Evolutionary conservation across 1,139 yeast species (phyloP), one percentile per base, ranked within the genome.

Genomic region (Taphrina sp.): DNA sequence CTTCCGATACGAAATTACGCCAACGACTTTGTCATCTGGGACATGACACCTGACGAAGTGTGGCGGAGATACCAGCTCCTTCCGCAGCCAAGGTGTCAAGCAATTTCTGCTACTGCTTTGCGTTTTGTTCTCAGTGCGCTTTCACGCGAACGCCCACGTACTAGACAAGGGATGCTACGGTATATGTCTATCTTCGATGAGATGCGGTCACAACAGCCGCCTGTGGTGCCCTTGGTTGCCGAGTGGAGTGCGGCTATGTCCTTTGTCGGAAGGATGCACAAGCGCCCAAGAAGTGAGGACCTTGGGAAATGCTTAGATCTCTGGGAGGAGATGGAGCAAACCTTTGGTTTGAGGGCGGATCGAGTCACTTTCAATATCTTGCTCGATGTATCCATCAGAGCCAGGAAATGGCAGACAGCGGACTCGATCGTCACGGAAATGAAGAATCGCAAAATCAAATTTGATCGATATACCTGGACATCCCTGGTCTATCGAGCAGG

Each of bases 301-400:
- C 17, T 53, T 2, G 34, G 38, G 24, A 16, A 17, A 2, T 39
- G 49, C 8, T 19, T 53, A 12, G 23, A 20, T 3, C n/a, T 53
- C 10, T 53, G 57, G 57, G 38, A 37, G n/a, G 52, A 53, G 20
- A 53, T 53, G 57, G 57, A 53, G 23, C 16, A n/a, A 3, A 38
- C 17, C 17, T 22, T 12, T n/a, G 33, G 24, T 2, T 22, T 45
- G 22, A 36, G 28, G 14, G 57, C 57, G 5, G 46, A 53, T 23
- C 34, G 23, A 3, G 52, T 26, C 12, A 44, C 52, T n/a, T 53
- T 53, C 52, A 53, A 53, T 14, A 37, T 34, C 16, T 46, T 53
- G 14, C n/a, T 53, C 12, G 52, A 44, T 31, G 46, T 53, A 10
- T 41, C 57, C 17, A 29, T 39, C n/a, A 39, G 36, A 16, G 52